Conservation (phyloP, 2,329 filamentous ascomycete genomes). For the Pestalotiopsis sp. region DNA sequence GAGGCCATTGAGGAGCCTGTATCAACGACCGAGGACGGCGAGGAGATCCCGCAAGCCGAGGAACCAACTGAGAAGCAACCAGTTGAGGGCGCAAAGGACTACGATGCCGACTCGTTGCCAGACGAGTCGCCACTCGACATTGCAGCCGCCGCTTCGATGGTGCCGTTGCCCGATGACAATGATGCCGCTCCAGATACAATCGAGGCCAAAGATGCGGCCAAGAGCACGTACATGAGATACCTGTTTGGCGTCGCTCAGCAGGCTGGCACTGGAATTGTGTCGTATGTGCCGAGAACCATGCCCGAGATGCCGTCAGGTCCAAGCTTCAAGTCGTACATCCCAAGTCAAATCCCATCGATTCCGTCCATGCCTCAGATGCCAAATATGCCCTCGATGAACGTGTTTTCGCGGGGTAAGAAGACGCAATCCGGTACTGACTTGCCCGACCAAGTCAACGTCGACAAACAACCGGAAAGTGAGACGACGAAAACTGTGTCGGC, state of each 20-base stretch:
- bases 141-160: slow-evolving; percentile 52
- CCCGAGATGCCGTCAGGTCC: slow-evolving; percentile 39
- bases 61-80: slow-evolving; percentile 25
- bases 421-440: slow-evolving; percentile 12
- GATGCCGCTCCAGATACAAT: slow-evolving; percentile 32
- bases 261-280: slow-evolving; percentile 47
- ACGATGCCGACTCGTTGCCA: slow-evolving; percentile 28
- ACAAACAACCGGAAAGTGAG: slow-evolving; percentile 6
- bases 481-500: neutral
- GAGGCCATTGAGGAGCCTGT: slow-evolving; percentile 38
- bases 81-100: slow-evolving; percentile 20
- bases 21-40: slow-evolving; percentile 33
- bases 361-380: slow-evolving; percentile 38
- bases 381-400: slow-evolving; percentile 29
- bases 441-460: slow-evolving; percentile 2
- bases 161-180: slow-evolving; percentile 48
- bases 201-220: slow-evolving; percentile 37
- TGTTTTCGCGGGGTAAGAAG: slow-evolving; percentile 25
- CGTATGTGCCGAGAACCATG: slow-evolving; percentile 48
- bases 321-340: slow-evolving; percentile 34
- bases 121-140: slow-evolving; percentile 55
- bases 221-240: slow-evolving; percentile 49
- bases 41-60: slow-evolving; percentile 31
- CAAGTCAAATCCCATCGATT: slow-evolving; percentile 32
- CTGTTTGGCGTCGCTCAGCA: slow-evolving; percentile 53